Conservation (phyloP, 495 filamentous ascomycete species). For the Aspergillus homomorphus region DNA sequence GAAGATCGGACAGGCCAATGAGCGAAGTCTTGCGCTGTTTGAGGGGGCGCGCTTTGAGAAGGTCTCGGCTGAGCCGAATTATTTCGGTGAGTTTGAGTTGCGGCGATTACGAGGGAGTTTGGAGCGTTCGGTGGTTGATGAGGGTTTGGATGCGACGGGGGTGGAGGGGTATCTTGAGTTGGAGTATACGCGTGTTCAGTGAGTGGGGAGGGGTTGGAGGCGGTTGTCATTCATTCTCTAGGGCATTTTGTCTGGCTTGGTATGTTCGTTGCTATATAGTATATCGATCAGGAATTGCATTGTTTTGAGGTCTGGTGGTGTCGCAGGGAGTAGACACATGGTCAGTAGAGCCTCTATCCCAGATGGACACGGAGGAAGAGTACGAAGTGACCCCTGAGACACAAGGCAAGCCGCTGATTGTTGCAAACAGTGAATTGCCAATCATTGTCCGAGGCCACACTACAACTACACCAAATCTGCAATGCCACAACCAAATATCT, state of each 20-base stretch:
- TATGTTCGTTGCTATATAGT: neutral
- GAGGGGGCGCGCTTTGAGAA: conserved; percentile 55
- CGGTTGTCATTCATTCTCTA: neutral
- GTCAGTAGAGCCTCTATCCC: too few species aligned
- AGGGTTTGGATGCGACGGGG: conserved; percentile 27
- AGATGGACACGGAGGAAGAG: too few species aligned
- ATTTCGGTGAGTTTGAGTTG: conserved; percentile 67
- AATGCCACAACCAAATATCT: too few species aligned
- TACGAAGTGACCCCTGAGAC: too few species aligned
- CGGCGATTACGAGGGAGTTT: conserved; percentile 31
- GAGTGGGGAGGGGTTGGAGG: neutral
- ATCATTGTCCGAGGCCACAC: too few species aligned
- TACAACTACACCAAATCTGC: too few species aligned
- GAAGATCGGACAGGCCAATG: conserved; percentile 58
- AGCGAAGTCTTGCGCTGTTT: conserved; percentile 56
- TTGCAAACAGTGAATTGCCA: too few species aligned
- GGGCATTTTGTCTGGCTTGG: neutral
- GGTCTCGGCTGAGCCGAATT: conserved; percentile 49
- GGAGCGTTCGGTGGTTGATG: conserved; percentile 21
- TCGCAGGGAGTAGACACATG: too few species aligned
- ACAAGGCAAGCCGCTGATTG: too few species aligned
- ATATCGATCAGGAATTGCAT: too few species aligned
- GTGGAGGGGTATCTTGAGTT: conserved; percentile 41
- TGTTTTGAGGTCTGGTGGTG: too few species aligned
- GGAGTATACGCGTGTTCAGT: conserved; percentile 31